A percentile compares a stretch with the other conserved stretches of the same genome.
phyloP scores from a whole-genome alignment of 2,329 filamentous ascomycete species.

The Sclerotinia nivalis region DNA sequence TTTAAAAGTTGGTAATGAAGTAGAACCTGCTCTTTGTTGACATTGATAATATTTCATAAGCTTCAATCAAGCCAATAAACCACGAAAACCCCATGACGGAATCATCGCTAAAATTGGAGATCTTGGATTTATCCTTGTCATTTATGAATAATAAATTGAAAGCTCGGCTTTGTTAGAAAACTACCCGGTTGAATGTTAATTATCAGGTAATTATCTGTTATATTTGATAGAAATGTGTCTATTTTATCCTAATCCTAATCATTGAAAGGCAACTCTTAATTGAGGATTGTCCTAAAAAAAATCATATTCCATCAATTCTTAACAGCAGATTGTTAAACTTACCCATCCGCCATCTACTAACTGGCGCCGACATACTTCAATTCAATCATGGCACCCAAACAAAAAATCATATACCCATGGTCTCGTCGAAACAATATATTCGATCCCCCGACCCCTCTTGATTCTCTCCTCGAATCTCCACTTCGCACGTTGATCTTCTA shows the following conservation, averaged over 20 bases:
- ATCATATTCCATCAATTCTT: background rate
- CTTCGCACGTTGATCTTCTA: constrained; percentile 62
- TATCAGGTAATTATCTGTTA: background rate
- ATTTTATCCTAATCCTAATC: background rate
- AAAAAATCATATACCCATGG: constrained; percentile 36
- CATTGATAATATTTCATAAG: constrained; percentile 8
- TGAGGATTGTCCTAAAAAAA: background rate
- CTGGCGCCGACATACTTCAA: background rate
- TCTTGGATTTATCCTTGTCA: constrained; percentile 5
- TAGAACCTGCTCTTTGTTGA: constrained; percentile 8
- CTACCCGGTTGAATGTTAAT: background rate
- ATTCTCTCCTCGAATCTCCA: constrained; percentile 68
- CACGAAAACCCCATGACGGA: constrained; percentile 8
- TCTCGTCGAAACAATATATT: constrained; percentile 36
- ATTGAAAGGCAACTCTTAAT: constrained; percentile 9
- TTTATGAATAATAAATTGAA: background rate
- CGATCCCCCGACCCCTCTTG: constrained; percentile 50
- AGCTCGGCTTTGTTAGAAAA: background rate
- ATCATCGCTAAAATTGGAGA: constrained; percentile 17
- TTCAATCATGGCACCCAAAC: constrained; percentile 20
- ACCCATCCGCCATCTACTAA: background rate
- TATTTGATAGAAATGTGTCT: constrained; percentile 10
- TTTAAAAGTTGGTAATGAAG: constrained; percentile 27
- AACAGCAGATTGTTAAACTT: background rate
- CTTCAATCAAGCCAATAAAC: constrained; percentile 7